Conservation (phyloP, 495 filamentous ascomycete species). For the Penicillium daleae region DNA sequence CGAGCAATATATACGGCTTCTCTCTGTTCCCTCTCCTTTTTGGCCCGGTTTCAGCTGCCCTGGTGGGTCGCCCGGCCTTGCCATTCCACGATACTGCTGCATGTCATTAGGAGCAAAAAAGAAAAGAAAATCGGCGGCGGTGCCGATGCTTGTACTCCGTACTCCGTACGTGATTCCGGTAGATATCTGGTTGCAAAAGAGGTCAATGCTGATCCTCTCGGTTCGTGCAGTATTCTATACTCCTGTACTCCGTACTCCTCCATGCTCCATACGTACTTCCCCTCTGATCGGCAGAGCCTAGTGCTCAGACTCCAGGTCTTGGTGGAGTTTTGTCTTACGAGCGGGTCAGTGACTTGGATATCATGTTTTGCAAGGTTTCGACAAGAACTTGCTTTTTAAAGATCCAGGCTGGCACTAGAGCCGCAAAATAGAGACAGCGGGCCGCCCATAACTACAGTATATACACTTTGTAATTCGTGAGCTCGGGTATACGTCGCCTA, state of each 20-base stretch:
- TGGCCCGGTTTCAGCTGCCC: constrained; percentile 6
- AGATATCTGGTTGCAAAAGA: neutral
- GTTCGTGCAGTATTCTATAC: neutral
- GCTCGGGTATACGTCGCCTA: neutral
- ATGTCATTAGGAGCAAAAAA: neutral
- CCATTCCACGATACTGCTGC: neutral
- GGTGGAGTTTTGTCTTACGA: constrained; percentile 1
- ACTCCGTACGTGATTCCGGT: neutral
- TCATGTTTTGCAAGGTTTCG: constrained; percentile 13
- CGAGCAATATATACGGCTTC: neutral
- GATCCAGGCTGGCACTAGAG: neutral
- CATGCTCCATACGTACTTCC: too few relatives aligned
- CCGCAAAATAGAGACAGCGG: neutral
- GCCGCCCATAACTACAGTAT: neutral
- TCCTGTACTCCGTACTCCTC: too few relatives aligned
- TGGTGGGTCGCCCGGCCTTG: neutral
- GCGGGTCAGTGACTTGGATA: neutral
- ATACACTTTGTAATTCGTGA: neutral
- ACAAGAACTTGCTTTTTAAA: neutral
- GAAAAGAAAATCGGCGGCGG: neutral
- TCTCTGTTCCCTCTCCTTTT: neutral
- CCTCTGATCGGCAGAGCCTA: constrained; percentile 14
- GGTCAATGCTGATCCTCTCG: neutral
- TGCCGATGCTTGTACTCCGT: neutral
- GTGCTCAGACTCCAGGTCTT: constrained; percentile 17